Evolutionary conservation across 352 stramenopile species (phyloP), one percentile per base, ranked within the genome.

Genomic region (Phytophthora capsici): DNA sequence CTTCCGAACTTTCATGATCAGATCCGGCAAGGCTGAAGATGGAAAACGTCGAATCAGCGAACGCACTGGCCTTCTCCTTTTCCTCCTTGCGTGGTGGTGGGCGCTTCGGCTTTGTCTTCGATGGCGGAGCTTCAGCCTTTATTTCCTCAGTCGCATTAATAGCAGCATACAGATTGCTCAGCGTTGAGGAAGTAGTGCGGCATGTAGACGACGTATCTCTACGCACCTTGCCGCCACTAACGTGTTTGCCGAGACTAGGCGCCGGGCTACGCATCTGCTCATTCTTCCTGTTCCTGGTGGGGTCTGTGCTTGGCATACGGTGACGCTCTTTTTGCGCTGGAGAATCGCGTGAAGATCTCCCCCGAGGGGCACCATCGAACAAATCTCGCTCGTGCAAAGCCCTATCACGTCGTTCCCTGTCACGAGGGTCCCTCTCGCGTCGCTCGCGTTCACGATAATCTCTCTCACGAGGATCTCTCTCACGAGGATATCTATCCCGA

Each of bases 1-100:
- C 34, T 50, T 63, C 56, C 40, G 59, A 82, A 17, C 78, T 80
- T n/a, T 80, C 84, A 30, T 88, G 77, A 16, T 79, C 69, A 6
- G 72, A 69, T 13, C 48, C 71, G 2, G 69, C 65, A 16, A 81
- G 43, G 57, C 73, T 81, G 58, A 81, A 81, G 64, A 81, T 81
- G 41, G 73, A 81, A 25, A 76, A 76, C 25, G 73, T 63, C 5
- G 58, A 77, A 44, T 78, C 73, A 10, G 53, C 69, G 49, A 73
- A 73, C 14, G 51, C 44, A 57, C 59, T 74, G 44, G 58, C 38
- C n/a, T 32, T 51, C 30, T 72, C 50, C 56, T 59, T 56, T 14
- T 67, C 48, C 41, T 62, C 48, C 49, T 66, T 65, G 10, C 68
- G 50, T 6, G 63, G 43, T 10, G 37, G 41, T 12, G 28, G 46